A percentile compares a stretch with the other conserved stretches of the same genome.
Evolutionary conservation across 2,329 filamentous ascomycete genomes (phyloP).

Genomic region (Cladobotryum mycophilum): DNA sequence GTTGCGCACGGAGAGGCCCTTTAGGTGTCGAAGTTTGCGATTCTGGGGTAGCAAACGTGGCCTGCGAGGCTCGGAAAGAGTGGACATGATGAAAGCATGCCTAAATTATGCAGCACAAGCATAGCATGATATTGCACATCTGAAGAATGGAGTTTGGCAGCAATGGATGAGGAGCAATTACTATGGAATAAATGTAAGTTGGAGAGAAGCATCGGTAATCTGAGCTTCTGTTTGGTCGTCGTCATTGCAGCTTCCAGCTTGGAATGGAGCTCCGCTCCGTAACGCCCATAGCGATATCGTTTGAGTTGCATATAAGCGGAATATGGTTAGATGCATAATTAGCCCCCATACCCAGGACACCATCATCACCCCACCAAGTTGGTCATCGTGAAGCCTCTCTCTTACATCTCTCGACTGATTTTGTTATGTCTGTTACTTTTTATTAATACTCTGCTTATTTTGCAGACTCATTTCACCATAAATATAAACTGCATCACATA

Average conservation of each 20-base stretch:
- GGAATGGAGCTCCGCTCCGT: not conserved
- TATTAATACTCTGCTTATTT: too few relatives aligned
- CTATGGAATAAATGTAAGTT: not conserved
- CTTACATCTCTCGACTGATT: too few relatives aligned
- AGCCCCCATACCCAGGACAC: not conserved
- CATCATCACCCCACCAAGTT: not conserved
- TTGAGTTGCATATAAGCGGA: not conserved
- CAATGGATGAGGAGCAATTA: conserved; percentile 1
- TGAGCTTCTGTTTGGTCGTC: conserved; percentile 1
- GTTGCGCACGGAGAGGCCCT: conserved; percentile 82
- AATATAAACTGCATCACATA: too few relatives aligned
- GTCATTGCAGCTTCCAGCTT: conserved; percentile 3
- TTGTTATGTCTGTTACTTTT: too few relatives aligned
- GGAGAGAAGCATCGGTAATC: too few relatives aligned
- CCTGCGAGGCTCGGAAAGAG: conserved; percentile 33
- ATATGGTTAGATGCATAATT: not conserved
- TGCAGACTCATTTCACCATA: too few relatives aligned
- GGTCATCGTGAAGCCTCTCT: not conserved
- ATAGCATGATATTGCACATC: conserved; percentile 4
- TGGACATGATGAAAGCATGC: conserved; percentile 24
- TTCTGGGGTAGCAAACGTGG: conserved; percentile 63
- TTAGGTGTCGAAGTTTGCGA: conserved; percentile 79
- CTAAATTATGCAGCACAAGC: conserved; percentile 2
- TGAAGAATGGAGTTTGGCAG: not conserved
- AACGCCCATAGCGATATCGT: conserved; percentile 3